Base-by-base conservation (phyloP, 208 protist species). In the Porcisia hertigi region DNA sequence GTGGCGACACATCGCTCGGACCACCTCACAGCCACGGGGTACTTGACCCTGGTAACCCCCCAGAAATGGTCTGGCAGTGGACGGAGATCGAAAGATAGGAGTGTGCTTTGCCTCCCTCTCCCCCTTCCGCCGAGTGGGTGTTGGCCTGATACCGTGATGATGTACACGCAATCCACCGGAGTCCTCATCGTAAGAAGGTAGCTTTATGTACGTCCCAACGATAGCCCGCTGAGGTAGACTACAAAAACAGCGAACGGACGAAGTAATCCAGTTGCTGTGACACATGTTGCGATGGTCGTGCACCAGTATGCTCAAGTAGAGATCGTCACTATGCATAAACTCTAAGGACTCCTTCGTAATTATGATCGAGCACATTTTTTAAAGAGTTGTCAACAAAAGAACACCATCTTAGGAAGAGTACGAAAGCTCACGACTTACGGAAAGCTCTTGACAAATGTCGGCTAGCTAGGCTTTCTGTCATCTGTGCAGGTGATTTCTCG, bases 361-460 rank as follows among this genome's bases (percentile, higher is more conserved):
- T 41, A 3, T 41, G 16, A 34, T 63, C 8, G 5, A 41, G 41
- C 30, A 41, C 14, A 7, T 7, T 41, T 14, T 9, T 7, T 41
- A 63, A 2, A 63, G 9, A 41, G 20, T 63, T 34, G 30, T 4
- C n/a, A 34, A 36, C n/a, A 60, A 59, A 8, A 63, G 20, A 63
- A 4, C 11, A 49, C 2, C 9, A 67, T 3, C 39, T 67, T 47
- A 20, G n/a, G 7, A 2, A 6, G 16, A 64, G 3, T n/a, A 49
- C 14, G 2, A n/a, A 43, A 1, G 25, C 30, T 67, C 63, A 67
- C 6, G 20, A 41, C 49, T 77, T 77, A 64, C 73, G 73, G 66
- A 77, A 77, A 25, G 73, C 73, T 45, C 65, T 71, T 20, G 65
- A 45, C 25, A 77, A 60, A 66, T 77, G 73, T 11, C 73, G 52